Conservation (phyloP, 2,329 filamentous ascomycete genomes). For the Incumbomyces lentus region DNA sequence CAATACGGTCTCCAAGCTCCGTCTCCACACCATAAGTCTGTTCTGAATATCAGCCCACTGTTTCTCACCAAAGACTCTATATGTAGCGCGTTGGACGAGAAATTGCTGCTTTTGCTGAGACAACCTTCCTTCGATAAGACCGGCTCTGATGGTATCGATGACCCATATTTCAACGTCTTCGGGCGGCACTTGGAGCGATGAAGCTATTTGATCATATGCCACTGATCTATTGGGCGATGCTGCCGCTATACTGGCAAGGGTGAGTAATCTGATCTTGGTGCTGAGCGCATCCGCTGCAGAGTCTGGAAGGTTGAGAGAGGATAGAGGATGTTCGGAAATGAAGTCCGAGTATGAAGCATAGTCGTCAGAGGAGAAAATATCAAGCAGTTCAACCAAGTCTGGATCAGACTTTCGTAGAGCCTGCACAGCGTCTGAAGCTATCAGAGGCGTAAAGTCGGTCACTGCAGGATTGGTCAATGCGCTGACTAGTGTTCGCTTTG, state of each 20-base stretch:
- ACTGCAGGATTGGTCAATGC: conserved; percentile 57
- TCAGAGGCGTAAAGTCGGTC: conserved; percentile 65
- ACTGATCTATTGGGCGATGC: conserved; percentile 75
- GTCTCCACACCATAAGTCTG: conserved; percentile 82
- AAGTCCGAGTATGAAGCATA: conserved; percentile 95
- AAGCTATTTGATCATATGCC: conserved; percentile 74
- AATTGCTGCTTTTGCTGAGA: conserved; percentile 88
- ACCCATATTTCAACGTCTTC: conserved; percentile 96
- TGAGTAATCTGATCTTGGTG: conserved; percentile 93
- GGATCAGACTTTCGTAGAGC: conserved; percentile 75
- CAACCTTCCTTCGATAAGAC: conserved; percentile 91
- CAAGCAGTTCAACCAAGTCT: conserved; percentile 80
- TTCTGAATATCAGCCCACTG: conserved; percentile 94
- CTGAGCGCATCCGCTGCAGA: conserved; percentile 66
- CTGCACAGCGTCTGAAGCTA: conserved; percentile 66
- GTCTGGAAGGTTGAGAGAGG: conserved; percentile 61
- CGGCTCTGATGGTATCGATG: conserved; percentile 93
- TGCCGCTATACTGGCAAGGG: conserved; percentile 79
- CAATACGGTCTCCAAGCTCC: conserved; percentile 68
- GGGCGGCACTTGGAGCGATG: conserved; percentile 68
- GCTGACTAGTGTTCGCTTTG: conserved; percentile 54
- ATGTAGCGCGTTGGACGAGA: conserved; percentile 89
- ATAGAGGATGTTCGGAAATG: conserved; percentile 49
- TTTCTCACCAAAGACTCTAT: conserved; percentile 94
- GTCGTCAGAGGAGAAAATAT: conserved; percentile 89